Evolutionary conservation across 2,329 filamentous ascomycete species (phyloP), one percentile per base, ranked within the genome.

Genomic region (Aulographum hederae): DNA sequence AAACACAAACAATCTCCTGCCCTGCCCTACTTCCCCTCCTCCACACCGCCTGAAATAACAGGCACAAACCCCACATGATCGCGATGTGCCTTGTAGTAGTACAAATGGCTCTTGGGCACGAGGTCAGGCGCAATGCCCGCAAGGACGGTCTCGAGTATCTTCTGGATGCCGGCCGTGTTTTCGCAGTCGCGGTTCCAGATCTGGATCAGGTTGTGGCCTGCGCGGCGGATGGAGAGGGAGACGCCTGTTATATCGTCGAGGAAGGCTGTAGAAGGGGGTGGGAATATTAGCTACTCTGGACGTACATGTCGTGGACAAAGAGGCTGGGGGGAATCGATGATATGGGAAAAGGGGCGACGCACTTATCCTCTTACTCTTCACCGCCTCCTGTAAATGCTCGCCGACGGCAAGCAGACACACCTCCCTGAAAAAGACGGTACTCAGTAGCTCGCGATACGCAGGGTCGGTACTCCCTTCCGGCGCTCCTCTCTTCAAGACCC

Each of bases 131-230:
- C 76, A 18, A 94, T 60, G 41, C 79, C 70, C 32, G 74, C 67
- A 30, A 92, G 60, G 32, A 93, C 73, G 30, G 71, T 76, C 38
- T 69, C 59, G 30, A 85, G 64, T 37, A 94, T 65, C 39, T 63
- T 69, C 48, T 86, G 73, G 42, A 89, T 69, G 4, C 82, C 89
- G 42, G 69, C 72, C 46, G 80, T 65, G 54, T 89, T 84, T 37
- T 72, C 74, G 15, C 75, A 74, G 46, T 92, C 78, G 39, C 89
- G 80, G 58, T 93, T 89, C 86, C 86, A 95, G 46, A 95, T 70
- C 43, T 79, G 78, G 50, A 94, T 77, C 39, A 93, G 70, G 50
- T 86, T 75, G n/a, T n/a, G n/a, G 18, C 75, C 78, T 57, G 85
- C 92, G 65, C 89, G 91, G 45, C 85, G 76, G 35, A 86, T 79